phyloP scores from a whole-genome alignment of 2,329 filamentous ascomycete genomes.

The Clarireedia paspali region DNA sequence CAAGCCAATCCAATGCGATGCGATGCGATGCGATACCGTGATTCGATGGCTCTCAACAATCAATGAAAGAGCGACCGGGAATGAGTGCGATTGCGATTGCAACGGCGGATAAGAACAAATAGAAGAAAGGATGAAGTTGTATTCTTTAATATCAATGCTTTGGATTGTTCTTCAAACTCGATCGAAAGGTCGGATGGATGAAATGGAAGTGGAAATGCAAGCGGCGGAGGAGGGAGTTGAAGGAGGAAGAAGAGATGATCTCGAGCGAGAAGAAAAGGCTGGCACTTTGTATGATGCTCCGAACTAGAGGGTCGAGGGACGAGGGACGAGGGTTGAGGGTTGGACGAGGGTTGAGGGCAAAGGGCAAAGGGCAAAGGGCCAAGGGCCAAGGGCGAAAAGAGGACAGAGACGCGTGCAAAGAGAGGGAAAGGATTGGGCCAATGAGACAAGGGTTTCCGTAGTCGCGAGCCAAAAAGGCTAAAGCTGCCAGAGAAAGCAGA shows the following conservation, averaged over 20 bases:
- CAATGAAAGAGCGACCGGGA: neutral
- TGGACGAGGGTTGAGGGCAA: neutral
- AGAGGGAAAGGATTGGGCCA: no score
- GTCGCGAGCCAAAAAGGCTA: no score
- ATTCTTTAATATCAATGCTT: neutral
- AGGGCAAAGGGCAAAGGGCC: no score
- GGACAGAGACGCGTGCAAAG: no score
- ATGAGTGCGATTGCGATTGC: neutral
- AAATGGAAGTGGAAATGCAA: neutral
- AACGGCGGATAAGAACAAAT: neutral
- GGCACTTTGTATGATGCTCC: neutral
- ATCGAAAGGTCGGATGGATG: neutral
- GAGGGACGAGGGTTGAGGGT: no score
- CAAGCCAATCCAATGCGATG: slow-evolving; percentile 1
- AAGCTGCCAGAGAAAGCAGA: no score
- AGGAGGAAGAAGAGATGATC: neutral
- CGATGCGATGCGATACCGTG: neutral
- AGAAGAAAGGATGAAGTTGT: neutral
- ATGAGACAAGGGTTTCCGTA: no score
- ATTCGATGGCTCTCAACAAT: neutral
- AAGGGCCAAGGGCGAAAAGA: no score
- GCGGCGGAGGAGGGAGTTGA: neutral
- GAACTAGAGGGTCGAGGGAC: neutral
- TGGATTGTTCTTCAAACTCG: no score
- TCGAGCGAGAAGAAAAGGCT: neutral